Base-by-base conservation (phyloP, 192 early-diverging fungal species). In the Lunasporangiospora selenospora region DNA sequence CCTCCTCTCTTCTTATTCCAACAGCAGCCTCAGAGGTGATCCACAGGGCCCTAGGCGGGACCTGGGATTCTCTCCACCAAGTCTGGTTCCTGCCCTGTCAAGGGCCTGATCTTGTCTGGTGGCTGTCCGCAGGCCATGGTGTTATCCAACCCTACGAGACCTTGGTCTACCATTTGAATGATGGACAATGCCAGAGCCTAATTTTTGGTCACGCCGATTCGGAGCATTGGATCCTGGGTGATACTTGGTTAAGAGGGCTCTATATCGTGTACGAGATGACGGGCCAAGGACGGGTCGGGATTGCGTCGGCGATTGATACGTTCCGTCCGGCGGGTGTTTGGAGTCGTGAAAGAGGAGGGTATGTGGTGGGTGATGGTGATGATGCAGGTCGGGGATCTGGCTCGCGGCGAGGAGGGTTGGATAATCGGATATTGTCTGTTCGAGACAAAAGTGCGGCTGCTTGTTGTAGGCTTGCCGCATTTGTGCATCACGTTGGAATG, bases 181-280 rank as follows among this genome's bases (percentile, higher is more conserved):
- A 59, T 41, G 65, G 65, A 2, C 10, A 42, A 10, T 67, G 65
- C 12, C 65, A 67, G 43, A 67, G 65, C 42, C 16, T 67, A 6
- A 67, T 67, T 16, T 67, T 67, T 46, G 65, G 45, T 26, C 53
- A 59, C 18, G 39, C 15, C 16, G 50, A 59, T 15, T 55, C 57
- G 18, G 32, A 58, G 15, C 53, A 59, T 26, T 67, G 65, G 65
- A 67, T 67, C 23, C 41, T 67, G 50, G 65, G 65, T 12, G 65
- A 67, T 40, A 59, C 49, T 19, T 59, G 57, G 65, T 29, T 67
- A 4, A 26, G 50, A 19, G 65, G 57, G 6, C 13, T 67, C 16
- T 67, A 67, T 53, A 21, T 67, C 7, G 65, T 67, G 5, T 67
- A 67, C 29, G 65, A 67, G n/a, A 67, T 67, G 65, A 36, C 24